phyloP scores from a whole-genome alignment of 1,284 basidiomycete species.

The Cryptococcus neoformans region DNA sequence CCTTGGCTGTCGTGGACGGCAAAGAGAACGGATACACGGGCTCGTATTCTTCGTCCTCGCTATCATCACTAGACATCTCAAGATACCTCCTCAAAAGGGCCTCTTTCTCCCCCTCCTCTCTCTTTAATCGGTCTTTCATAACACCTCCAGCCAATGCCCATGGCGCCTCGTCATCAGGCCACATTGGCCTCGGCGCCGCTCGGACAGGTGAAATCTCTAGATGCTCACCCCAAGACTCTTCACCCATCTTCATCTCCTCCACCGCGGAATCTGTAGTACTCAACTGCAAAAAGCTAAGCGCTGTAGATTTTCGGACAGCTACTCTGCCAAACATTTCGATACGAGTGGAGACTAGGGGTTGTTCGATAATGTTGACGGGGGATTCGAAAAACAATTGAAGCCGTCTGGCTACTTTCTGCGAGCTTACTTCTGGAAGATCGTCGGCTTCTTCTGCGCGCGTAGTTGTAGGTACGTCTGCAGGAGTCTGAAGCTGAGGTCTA shows the following conservation, averaged over 20 bases:
- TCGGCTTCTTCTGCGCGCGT: not conserved
- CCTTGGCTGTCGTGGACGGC: not conserved
- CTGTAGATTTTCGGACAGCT: conserved; percentile 38
- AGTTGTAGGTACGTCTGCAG: conserved; percentile 1
- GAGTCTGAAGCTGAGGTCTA: conserved; percentile 18
- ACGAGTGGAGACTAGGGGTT: conserved; percentile 39
- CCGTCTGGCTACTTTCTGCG: conserved; percentile 23
- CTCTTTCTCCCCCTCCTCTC: conserved; percentile 33
- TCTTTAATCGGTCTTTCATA: conserved; percentile 21
- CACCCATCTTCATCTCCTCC: conserved; percentile 31
- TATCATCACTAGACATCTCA: conserved; percentile 39
- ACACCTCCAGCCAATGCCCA: conserved; percentile 34
- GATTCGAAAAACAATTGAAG: conserved; percentile 29
- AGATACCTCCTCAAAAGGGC: conserved; percentile 36
- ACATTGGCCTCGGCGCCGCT: conserved; percentile 23
- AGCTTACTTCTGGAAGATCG: conserved; percentile 18
- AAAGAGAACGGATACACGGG: conserved; percentile 4
- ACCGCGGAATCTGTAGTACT: conserved; percentile 17
- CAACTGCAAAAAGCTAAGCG: conserved; percentile 37
- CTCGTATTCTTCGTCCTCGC: conserved; percentile 27
- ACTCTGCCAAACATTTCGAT: conserved; percentile 41
- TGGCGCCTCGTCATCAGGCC: conserved; percentile 40
- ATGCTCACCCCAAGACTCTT: conserved; percentile 26
- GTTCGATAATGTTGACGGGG: conserved; percentile 13
- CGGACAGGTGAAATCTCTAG: not conserved